Percentiles rank a stretch among this genome's conserved stretches.
These are phyloP conservation scores for Starmerella cellae DNA, from an alignment of 805 yeast genomes.

Conservation along the genomic window DNA sequence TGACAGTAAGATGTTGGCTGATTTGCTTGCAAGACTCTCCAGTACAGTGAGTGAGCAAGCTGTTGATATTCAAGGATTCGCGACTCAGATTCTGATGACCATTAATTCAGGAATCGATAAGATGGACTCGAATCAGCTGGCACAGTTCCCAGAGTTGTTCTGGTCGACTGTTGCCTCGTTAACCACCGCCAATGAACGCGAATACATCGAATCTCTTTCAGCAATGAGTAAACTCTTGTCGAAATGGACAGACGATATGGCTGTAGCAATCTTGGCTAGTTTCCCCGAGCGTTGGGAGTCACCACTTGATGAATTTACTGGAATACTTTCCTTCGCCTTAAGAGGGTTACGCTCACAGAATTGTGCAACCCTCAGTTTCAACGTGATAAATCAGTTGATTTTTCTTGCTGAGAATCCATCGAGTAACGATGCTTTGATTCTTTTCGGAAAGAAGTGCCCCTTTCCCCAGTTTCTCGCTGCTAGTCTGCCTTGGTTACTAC, in stretches of 20 bases:
- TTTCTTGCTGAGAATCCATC: slow-evolving; percentile 38
- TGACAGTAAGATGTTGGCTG: slow-evolving; percentile 80
- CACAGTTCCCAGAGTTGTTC: slow-evolving; percentile 82
- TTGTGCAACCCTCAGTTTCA: slow-evolving; percentile 64
- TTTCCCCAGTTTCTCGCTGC: slow-evolving; percentile 59
- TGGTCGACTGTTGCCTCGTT: slow-evolving; percentile 93
- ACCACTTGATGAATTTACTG: slow-evolving; percentile 46
- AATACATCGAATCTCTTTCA: slow-evolving; percentile 75
- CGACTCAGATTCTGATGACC: slow-evolving; percentile 95
- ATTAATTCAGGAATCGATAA: slow-evolving; percentile 84
- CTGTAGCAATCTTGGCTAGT: slow-evolving; percentile 67
- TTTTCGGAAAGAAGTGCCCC: slow-evolving; percentile 59
- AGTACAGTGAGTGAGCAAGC: slow-evolving; percentile 86
- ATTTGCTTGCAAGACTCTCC: slow-evolving; percentile 83
- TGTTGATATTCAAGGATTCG: slow-evolving; percentile 84
- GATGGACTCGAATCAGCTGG: slow-evolving; percentile 59
- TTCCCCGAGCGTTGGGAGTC: slow-evolving; percentile 97
- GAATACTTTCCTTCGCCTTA: slow-evolving; percentile 65
- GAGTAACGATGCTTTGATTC: slow-evolving; percentile 38
- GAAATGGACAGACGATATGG: slow-evolving; percentile 74
- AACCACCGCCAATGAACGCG: slow-evolving; percentile 82
- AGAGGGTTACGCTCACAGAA: slow-evolving; percentile 72
- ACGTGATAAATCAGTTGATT: slow-evolving; percentile 52
- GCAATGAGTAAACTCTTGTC: slow-evolving; percentile 70
- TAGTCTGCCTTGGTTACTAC: slow-evolving; percentile 71